phyloP scores from a whole-genome alignment of 495 filamentous ascomycete species.

The Xylaria telfairii region DNA sequence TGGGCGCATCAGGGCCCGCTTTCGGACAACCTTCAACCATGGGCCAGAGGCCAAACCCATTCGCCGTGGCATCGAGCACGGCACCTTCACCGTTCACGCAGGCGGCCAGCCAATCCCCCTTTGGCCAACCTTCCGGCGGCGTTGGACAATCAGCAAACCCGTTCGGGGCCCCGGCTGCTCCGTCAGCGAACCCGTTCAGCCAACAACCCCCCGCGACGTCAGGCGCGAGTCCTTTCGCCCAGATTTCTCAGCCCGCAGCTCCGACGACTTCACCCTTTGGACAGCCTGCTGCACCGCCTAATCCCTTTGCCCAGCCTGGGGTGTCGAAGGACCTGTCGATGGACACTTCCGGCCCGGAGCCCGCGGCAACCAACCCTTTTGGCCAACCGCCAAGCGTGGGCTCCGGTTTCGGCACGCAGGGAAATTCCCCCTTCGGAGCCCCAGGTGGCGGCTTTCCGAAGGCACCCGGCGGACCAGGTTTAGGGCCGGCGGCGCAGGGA shows the following conservation, averaged over 20 bases:
- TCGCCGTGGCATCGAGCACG: conserved; percentile 32
- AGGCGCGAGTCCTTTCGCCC: conserved; percentile 34
- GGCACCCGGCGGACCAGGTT: neutral
- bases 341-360: conserved; percentile 33
- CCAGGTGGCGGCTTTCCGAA: neutral
- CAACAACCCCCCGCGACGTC: conserved; percentile 25
- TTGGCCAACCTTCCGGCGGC: conserved; percentile 38
- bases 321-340: conserved; percentile 30
- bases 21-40: conserved; percentile 46
- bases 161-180: conserved; percentile 32
- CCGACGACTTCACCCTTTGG: conserved; percentile 45
- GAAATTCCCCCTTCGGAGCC: neutral
- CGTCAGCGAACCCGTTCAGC: conserved; percentile 30
- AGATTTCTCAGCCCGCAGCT: conserved; percentile 13
- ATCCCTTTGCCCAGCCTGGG: conserved; percentile 32
- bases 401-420: neutral
- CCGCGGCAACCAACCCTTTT: conserved; percentile 33
- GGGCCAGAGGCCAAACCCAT: conserved; percentile 50
- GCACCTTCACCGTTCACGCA: conserved; percentile 17
- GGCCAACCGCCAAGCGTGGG: conserved; percentile 17
- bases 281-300: conserved; percentile 36
- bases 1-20: conserved; percentile 35
- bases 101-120: conserved; percentile 27
- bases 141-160: conserved; percentile 40
- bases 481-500: conserved; percentile 2